Evolutionary conservation across 306 rosid genomes (phyloP).

Genomic region (Senna siamea): DNA sequence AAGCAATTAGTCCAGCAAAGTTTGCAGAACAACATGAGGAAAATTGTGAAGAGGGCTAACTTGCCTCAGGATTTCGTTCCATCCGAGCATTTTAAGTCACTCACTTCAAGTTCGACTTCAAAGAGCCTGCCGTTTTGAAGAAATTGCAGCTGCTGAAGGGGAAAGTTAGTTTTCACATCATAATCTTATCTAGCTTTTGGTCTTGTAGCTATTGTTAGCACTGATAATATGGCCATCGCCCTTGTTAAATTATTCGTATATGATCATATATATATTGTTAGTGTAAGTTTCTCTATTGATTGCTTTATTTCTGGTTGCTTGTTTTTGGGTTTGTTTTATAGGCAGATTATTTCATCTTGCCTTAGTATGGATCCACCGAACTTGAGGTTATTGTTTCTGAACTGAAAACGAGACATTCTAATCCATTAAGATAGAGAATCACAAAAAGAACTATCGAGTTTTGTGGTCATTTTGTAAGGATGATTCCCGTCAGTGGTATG

Average conservation of each 20-base stretch:
- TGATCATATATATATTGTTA: not conserved
- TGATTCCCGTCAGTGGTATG: constrained; percentile 39
- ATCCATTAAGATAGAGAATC: not conserved
- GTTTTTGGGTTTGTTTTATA: not conserved
- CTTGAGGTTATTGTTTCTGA: constrained; percentile 3
- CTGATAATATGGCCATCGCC: constrained; percentile 25
- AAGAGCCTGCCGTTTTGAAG: constrained; percentile 92
- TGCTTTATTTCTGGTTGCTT: not conserved
- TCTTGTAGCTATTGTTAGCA: constrained; percentile 41
- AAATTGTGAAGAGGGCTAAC: constrained; percentile 92
- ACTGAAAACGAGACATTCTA: constrained; percentile 25
- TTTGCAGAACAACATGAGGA: constrained; percentile 88
- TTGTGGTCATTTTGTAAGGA: not conserved
- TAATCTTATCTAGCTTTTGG: constrained; percentile 43
- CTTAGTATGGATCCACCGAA: constrained; percentile 13
- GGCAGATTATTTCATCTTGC: constrained; percentile 8
- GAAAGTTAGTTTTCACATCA: constrained; percentile 52
- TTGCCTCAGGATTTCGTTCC: constrained; percentile 89
- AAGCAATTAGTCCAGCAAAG: constrained; percentile 91
- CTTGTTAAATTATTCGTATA: not conserved
- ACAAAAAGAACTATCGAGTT: not conserved
- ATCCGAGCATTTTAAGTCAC: constrained; percentile 68
- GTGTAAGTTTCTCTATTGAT: not conserved
- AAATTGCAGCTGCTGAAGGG: constrained; percentile 17
- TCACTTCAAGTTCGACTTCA: constrained; percentile 81